Evolutionary conservation across 1,284 basidiomycete genomes (phyloP), one percentile per base, ranked within the genome.

Genomic region (Athelia psychrophila): DNA sequence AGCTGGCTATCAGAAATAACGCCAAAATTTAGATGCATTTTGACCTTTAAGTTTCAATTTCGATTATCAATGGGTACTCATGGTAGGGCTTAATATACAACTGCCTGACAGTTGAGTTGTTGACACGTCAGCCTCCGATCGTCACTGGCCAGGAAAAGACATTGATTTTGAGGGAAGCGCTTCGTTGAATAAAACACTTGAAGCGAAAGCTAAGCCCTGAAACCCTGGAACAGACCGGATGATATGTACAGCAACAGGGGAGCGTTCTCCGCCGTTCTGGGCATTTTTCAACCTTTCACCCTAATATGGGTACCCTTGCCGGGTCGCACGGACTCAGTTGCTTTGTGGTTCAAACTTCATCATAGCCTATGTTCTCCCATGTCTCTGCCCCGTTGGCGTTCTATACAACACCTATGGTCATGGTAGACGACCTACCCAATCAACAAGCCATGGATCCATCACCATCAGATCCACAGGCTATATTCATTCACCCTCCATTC

Each of bases 401-500:
- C n/a, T 42, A 42, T 42, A 42, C 38, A 42, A 42, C 38, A n/a
- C 38, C 38, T 18, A 42, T 42, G 38, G 38, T 42, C 6, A 30
- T 30, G 27, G 38, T n/a, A 42, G n/a, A n/a, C 20, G 38, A 42
- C 46, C 70, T 74, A 35, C 55, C 73, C 3, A 72, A 22, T 46
- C 16, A 76, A 53, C 67, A 70, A 13, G 75, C 80, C 51, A 80
- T 85, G 73, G 88, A 91, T 60, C 87, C 87, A 1, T 74, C 76
- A 8, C 76, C 75, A 9, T 73, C 74, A 22, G 88, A 91, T 59
- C 77, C 80, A n/a, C 75, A 72, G 51, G 77, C 80, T 42, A 57
- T 84, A 54, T 88, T 91, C 65, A 79, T 91, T 44, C 86, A 79
- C 55, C 84, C 86, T 0, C 88, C 88, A 2, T 90, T 88, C 65